These are phyloP conservation scores for Wickerhamiella azymoides DNA, from an alignment of 805 yeast genomes.

Conservation along the genomic window DNA sequence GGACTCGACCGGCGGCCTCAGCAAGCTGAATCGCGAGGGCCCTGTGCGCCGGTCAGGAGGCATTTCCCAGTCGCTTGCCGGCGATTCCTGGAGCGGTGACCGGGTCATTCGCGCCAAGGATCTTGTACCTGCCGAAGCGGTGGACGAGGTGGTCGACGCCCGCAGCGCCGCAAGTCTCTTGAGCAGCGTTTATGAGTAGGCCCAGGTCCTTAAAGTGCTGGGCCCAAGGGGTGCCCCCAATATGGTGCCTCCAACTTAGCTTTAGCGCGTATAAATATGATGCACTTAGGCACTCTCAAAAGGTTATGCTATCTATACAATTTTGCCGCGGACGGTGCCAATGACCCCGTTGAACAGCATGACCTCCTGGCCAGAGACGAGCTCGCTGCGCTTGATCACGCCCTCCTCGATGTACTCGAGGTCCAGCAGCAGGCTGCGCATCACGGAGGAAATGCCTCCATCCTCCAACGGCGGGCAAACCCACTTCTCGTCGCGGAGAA, in stretches of 20 bases:
- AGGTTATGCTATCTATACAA: neutral
- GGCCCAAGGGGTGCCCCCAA: too few relatives aligned
- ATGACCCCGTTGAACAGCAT: constrained; percentile 68
- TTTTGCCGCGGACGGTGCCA: constrained; percentile 37
- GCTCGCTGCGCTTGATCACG: constrained; percentile 31
- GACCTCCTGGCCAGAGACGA: constrained; percentile 53
- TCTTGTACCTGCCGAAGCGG: constrained; percentile 10
- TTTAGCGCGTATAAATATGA: too few relatives aligned
- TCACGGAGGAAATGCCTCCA: constrained; percentile 81
- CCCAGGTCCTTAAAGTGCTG: too few relatives aligned
- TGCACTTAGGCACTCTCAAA: too few relatives aligned
- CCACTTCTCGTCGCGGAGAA: constrained; percentile 45
- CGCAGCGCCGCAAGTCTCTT: constrained; percentile 69
- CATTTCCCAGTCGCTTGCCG: constrained; percentile 36
- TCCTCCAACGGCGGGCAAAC: constrained; percentile 60
- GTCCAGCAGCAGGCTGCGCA: constrained; percentile 47
- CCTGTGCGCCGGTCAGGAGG: constrained; percentile 30
- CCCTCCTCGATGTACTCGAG: constrained; percentile 43
- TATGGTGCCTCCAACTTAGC: too few relatives aligned
- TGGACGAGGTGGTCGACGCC: constrained; percentile 47
- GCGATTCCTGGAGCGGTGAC: constrained; percentile 51
- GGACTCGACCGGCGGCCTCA: constrained; percentile 65
- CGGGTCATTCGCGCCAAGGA: constrained; percentile 30
- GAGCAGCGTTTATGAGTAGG: constrained; percentile 28
- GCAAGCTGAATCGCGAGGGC: constrained; percentile 66